phyloP scores from a whole-genome alignment of 257 asterid species.

The Euphrasia confusa region DNA sequence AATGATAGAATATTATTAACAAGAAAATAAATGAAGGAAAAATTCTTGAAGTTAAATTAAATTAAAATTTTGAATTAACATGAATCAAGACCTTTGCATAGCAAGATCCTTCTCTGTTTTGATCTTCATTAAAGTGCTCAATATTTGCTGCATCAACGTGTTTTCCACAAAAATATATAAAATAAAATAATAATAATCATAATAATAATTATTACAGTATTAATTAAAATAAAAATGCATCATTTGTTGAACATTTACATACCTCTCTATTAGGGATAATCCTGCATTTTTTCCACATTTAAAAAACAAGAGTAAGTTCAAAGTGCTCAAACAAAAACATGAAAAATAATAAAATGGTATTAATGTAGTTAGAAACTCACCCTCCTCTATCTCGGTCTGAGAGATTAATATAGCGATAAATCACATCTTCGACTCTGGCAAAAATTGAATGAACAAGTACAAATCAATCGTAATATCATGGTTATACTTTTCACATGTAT shows the following conservation, averaged over 20 bases:
- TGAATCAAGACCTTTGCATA: constrained; percentile 47
- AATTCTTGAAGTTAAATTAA: neutral
- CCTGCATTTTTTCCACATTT: constrained; percentile 30
- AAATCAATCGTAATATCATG: neutral
- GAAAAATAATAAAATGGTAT: neutral
- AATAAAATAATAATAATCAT: neutral
- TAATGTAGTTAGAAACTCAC: constrained; percentile 27
- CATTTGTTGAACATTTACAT: neutral
- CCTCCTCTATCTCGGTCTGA: constrained; percentile 69
- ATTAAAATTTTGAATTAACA: neutral
- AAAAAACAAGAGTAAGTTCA: neutral
- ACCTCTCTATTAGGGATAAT: constrained; percentile 49
- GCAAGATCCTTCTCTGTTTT: constrained; percentile 58
- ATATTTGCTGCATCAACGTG: constrained; percentile 50
- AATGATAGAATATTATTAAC: constrained; percentile 12
- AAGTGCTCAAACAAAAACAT: neutral
- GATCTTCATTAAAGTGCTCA: constrained; percentile 55
- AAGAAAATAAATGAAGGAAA: neutral
- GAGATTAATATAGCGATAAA: constrained; percentile 52
- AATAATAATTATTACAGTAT: neutral
- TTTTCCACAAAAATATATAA: neutral
- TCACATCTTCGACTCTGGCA: constrained; percentile 67
- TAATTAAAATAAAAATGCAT: neutral
- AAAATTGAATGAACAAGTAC: neutral
- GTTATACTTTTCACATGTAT: neutral